A percentile compares a stretch with the other conserved stretches of the same genome.
Conservation (phyloP, 31 red algal species). For the Bonnemaisonia californica region DNA sequence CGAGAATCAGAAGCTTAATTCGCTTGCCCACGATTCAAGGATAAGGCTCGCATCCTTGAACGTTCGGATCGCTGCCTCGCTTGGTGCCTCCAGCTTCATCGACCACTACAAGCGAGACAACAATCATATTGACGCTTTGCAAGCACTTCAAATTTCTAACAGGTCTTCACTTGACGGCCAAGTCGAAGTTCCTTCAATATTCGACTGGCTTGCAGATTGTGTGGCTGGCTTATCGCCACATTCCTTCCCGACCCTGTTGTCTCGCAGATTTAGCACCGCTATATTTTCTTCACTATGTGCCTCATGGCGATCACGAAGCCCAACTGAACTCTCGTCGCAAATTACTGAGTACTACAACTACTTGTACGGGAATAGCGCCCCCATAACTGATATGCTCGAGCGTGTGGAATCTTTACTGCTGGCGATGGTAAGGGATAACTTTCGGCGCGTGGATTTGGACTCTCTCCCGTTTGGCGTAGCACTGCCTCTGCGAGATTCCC, state of each 20-base stretch:
- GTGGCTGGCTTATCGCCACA: not conserved
- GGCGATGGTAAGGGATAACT: constrained; percentile 66
- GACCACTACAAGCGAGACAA: constrained; percentile 72
- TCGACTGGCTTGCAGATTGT: constrained; percentile 26
- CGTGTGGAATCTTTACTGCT: constrained; percentile 41
- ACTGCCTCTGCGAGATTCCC: constrained; percentile 65
- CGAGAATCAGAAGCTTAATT: constrained; percentile 68
- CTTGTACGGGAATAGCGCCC: constrained; percentile 15
- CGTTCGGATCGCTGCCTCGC: constrained; percentile 24
- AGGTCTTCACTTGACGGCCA: not conserved
- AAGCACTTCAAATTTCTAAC: not conserved
- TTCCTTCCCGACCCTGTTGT: constrained; percentile 2
- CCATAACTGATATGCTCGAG: not conserved
- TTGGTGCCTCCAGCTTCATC: constrained; percentile 44
- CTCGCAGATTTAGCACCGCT: not conserved
- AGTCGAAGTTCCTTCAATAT: constrained; percentile 40
- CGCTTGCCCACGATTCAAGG: constrained; percentile 22
- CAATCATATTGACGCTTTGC: constrained; percentile 23
- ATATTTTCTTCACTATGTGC: constrained; percentile 26
- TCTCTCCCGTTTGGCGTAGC: constrained; percentile 70
- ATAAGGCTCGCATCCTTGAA: constrained; percentile 49
- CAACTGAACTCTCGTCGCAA: constrained; percentile 39
- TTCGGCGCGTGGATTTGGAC: constrained; percentile 53
- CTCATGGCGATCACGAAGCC: constrained; percentile 49
- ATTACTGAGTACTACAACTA: constrained; percentile 42